phyloP scores from a whole-genome alignment of 2,329 filamentous ascomycete species.

The Rhynchosporium secalis region DNA sequence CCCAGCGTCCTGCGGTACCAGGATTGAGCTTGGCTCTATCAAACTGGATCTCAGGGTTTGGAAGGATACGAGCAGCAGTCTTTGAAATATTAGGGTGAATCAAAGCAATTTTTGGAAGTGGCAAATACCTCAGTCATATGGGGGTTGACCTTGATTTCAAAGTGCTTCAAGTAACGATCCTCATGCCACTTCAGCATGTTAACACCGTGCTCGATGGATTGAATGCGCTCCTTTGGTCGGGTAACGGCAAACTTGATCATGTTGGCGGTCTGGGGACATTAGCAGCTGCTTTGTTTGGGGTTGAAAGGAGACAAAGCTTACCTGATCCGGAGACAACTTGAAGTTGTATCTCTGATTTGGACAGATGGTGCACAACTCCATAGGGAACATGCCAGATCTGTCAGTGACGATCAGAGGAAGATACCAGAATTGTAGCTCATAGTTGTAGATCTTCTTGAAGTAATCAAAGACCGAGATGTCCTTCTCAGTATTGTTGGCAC shows the following conservation, averaged over 20 bases:
- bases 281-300: neutral
- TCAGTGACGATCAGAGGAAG: constrained; percentile 61
- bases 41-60: constrained; percentile 71
- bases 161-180: constrained; percentile 71
- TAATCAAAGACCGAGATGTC: constrained; percentile 51
- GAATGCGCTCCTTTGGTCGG: constrained; percentile 66
- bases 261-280: constrained; percentile 59
- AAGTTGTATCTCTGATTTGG: constrained; percentile 61
- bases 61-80: constrained; percentile 70
- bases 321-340: constrained; percentile 56
- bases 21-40: constrained; percentile 52
- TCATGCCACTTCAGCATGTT: constrained; percentile 63
- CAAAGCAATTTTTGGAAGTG: too few species aligned
- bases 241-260: constrained; percentile 97
- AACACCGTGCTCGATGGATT: constrained; percentile 68
- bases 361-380: constrained; percentile 58
- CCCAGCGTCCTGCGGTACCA: constrained; percentile 75
- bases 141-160: constrained; percentile 68
- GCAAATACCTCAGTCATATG: constrained; percentile 55
- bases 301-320: constrained; percentile 29
- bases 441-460: constrained; percentile 56
- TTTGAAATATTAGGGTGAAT: constrained; percentile 29
- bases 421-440: constrained; percentile 47
- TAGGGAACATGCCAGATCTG: constrained; percentile 56
- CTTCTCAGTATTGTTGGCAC: constrained; percentile 44